Conservation (phyloP, 352 stramenopile genomes). For the Phytophthora colocasiae region DNA sequence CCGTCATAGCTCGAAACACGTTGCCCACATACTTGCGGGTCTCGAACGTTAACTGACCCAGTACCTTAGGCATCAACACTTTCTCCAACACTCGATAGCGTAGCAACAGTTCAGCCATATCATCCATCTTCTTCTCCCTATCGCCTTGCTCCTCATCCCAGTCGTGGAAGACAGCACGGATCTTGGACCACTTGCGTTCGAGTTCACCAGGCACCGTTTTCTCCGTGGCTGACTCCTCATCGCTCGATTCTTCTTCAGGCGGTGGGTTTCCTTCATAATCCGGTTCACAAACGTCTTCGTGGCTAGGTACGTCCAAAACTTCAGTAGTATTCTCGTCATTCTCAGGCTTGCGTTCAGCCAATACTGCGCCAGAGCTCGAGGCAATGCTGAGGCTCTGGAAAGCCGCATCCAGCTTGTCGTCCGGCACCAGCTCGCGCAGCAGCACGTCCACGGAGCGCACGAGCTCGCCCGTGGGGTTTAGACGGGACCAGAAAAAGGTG, state of each 20-base stretch:
- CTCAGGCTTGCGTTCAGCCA: conserved; percentile 31
- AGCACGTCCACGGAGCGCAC: conserved; percentile 75
- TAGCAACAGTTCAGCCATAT: conserved; percentile 78
- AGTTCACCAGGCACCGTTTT: conserved; percentile 78
- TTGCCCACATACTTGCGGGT: conserved; percentile 83
- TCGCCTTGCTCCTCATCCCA: conserved; percentile 79
- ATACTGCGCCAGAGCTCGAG: conserved; percentile 22
- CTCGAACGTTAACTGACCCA: conserved; percentile 81
- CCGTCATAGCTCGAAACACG: conserved; percentile 79
- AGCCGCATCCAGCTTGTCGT: conserved; percentile 61
- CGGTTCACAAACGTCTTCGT: conserved; percentile 25
- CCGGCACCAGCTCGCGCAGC: conserved; percentile 61
- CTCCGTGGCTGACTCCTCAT: conserved; percentile 61
- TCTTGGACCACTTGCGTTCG: conserved; percentile 77
- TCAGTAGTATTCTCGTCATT: conserved; percentile 34
- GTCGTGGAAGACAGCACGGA: conserved; percentile 75
- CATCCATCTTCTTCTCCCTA: conserved; percentile 81
- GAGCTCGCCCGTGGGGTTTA: conserved; percentile 78
- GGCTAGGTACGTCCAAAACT: conserved; percentile 31
- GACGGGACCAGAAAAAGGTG: conserved; percentile 81
- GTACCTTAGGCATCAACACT: conserved; percentile 72
- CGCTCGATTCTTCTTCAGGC: conserved; percentile 60
- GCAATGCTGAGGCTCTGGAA: conserved; percentile 59
- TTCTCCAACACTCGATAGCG: conserved; percentile 81
- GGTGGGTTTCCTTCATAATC: conserved; percentile 35